Evolutionary conservation across 768 basidiomycete species (phyloP).

Genomic region (Pleurotus ostreatus): DNA sequence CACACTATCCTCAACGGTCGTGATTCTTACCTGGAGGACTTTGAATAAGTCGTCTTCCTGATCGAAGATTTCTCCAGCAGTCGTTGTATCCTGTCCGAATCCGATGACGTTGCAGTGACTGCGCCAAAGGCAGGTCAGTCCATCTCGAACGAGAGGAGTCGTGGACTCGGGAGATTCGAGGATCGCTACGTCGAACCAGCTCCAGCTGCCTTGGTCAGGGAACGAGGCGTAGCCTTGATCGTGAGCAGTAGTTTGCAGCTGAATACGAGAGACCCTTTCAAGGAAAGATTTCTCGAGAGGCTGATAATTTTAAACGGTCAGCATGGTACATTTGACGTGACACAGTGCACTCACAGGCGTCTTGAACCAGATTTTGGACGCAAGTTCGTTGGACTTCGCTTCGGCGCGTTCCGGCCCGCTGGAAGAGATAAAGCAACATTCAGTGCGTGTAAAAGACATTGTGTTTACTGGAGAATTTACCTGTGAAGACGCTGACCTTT

Average conservation of each 20-base stretch:
- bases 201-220: constrained; percentile 20
- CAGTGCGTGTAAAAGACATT: not conserved
- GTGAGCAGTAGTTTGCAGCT: constrained; percentile 22
- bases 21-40: constrained; percentile 14
- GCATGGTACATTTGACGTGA: too few relatives aligned
- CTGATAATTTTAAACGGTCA: not conserved
- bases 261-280: constrained; percentile 9
- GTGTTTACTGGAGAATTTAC: not conserved
- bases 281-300: not conserved
- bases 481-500: too few relatives aligned
- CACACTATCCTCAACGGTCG: too few relatives aligned
- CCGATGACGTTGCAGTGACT: constrained; percentile 21
- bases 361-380: not conserved
- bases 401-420: not conserved
- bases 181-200: constrained; percentile 29
- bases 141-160: constrained; percentile 21
- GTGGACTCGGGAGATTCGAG: constrained; percentile 19
- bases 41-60: constrained; percentile 14
- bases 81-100: constrained; percentile 10
- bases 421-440: not conserved
- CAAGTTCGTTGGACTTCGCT: not conserved
- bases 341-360: not conserved
- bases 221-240: constrained; percentile 15
- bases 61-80: constrained; percentile 16
- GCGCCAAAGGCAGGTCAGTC: constrained; percentile 21